Evolutionary conservation across 2,329 filamentous ascomycete genomes (phyloP).

Genomic region (Diaporthe eres): DNA sequence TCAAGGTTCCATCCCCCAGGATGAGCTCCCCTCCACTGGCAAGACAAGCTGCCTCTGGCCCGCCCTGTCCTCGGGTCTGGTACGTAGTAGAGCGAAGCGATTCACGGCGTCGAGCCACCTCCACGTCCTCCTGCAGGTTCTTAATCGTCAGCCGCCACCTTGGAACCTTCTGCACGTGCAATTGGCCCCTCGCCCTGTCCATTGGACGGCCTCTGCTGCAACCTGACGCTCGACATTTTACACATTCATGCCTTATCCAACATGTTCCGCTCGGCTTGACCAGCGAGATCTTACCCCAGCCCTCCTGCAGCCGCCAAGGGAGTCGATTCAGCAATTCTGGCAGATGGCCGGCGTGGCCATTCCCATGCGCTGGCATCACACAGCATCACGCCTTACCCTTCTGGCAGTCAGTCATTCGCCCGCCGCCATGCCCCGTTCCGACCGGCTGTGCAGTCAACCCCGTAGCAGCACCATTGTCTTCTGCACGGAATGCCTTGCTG

Average conservation of each 20-base stretch:
- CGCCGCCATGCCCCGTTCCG: constrained; percentile 46
- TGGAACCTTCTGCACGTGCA: constrained; percentile 35
- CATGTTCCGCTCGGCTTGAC: constrained; percentile 19
- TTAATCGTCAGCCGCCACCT: constrained; percentile 32
- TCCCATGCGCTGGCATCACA: constrained; percentile 45
- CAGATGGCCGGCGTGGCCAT: constrained; percentile 43
- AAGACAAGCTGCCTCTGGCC: not conserved
- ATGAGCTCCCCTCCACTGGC: not conserved
- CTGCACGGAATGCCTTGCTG: constrained; percentile 44
- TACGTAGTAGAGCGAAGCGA: not conserved
- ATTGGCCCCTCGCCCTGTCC: constrained; percentile 9
- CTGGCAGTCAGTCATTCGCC: constrained; percentile 37
- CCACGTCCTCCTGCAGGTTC: constrained; percentile 25
- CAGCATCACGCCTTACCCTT: constrained; percentile 47
- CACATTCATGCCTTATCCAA: constrained; percentile 38
- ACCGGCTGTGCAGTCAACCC: constrained; percentile 46
- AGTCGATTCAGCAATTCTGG: constrained; percentile 43
- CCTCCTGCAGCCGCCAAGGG: constrained; percentile 36
- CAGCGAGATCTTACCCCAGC: constrained; percentile 29
- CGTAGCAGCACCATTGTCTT: constrained; percentile 48
- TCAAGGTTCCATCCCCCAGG: constrained; percentile 15
- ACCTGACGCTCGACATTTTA: constrained; percentile 36
- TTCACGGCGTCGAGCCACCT: constrained; percentile 12
- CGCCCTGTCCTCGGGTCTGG: not conserved
- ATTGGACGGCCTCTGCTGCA: constrained; percentile 39